Conservation (phyloP, 2,329 filamentous ascomycete species). For the Talaromyces sp. region DNA sequence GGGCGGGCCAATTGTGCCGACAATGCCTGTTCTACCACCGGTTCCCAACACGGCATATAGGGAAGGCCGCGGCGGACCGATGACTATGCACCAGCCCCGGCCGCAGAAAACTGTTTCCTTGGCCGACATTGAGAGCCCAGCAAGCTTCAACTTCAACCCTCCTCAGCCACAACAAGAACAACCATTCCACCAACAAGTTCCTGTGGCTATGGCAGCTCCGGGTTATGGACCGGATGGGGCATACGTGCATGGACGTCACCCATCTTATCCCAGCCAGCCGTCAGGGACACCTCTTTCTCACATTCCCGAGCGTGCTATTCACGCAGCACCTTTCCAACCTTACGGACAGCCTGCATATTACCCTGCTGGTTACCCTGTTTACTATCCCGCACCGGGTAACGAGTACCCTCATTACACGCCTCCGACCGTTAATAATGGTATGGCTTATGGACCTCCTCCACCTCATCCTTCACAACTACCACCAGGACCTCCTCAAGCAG, state of each 20-base stretch:
- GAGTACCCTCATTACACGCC: constrained; percentile 24
- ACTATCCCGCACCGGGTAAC: constrained; percentile 50
- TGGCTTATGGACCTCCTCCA: constrained; percentile 24
- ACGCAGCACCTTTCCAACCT: constrained; percentile 84
- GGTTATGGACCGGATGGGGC: constrained; percentile 47
- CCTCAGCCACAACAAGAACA: constrained; percentile 67
- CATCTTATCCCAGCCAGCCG: constrained; percentile 65
- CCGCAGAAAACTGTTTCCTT: constrained; percentile 93
- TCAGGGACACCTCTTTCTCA: constrained; percentile 81
- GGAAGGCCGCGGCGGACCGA: constrained; percentile 56
- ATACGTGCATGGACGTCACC: constrained; percentile 62
- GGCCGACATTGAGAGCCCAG: constrained; percentile 83
- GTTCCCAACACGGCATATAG: constrained; percentile 51
- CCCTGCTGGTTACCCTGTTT: constrained; percentile 58
- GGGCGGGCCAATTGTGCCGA: constrained; percentile 4
- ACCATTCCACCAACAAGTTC: constrained; percentile 93
- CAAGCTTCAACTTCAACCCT: constrained; percentile 54
- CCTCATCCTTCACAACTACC: constrained; percentile 8
- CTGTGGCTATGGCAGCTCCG: constrained; percentile 62
- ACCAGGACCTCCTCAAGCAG: constrained; percentile 1
- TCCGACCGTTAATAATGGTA: constrained; percentile 29
- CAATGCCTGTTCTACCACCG: constrained; percentile 43
- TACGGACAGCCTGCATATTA: constrained; percentile 55
- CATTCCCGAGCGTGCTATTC: constrained; percentile 86
- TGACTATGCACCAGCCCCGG: constrained; percentile 87